Evolutionary conservation across 345 rosid species (phyloP).

Genomic region (Pelargonium nanum): DNA sequence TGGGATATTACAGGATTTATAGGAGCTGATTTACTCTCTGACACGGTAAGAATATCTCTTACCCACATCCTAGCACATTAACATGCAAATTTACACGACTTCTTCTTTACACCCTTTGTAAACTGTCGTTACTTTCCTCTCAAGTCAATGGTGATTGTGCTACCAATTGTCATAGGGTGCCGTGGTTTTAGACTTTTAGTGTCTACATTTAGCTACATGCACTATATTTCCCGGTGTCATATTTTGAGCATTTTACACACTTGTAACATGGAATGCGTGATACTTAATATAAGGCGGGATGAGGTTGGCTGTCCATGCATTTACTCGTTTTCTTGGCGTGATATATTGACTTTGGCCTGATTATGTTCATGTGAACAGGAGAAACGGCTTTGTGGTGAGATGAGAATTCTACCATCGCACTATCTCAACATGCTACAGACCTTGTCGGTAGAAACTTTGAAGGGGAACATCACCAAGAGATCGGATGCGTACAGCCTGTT

Average conservation of each 20-base stretch:
- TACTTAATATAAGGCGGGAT: too few species aligned
- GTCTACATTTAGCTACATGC: too few species aligned
- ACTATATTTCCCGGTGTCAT: too few species aligned
- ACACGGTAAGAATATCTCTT: constrained; percentile 36
- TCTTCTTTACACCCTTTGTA: too few species aligned
- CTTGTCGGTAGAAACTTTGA: constrained; percentile 50
- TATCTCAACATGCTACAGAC: constrained; percentile 71
- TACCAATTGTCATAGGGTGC: too few species aligned
- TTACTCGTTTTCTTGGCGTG: background rate
- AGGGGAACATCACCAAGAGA: constrained; percentile 53
- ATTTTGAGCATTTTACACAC: too few species aligned
- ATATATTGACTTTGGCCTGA: background rate
- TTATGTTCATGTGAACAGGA: constrained; percentile 40
- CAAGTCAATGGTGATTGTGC: too few species aligned
- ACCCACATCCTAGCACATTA: background rate
- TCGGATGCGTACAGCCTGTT: constrained; percentile 74
- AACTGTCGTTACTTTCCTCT: too few species aligned
- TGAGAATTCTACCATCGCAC: constrained; percentile 67
- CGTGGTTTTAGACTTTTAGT: background rate
- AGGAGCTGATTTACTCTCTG: constrained; percentile 67
- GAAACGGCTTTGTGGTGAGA: constrained; percentile 55
- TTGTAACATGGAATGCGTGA: too few species aligned
- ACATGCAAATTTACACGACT: background rate
- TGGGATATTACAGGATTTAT: constrained; percentile 70
- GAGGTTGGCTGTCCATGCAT: too few species aligned